Base-by-base conservation (phyloP, 2,329 filamentous ascomycete genomes). In the Pseudogymnoascus verrucosus region DNA sequence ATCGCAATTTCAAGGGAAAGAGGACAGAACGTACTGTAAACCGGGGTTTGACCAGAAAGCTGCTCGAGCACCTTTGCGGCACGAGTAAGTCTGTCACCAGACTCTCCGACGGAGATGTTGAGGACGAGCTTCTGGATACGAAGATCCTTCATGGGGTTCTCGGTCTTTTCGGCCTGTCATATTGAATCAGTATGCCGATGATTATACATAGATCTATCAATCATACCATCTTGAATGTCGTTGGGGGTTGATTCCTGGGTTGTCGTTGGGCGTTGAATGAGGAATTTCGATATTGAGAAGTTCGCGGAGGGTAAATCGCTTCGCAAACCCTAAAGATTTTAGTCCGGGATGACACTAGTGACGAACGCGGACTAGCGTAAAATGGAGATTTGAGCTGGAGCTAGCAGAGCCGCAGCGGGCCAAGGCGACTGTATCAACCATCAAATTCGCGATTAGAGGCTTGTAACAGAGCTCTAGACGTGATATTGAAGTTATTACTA, bases 51-150 rank as follows among this genome's bases (percentile, higher is more conserved):
- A 93, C 95, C 95, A 82, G 87, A 91, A 80, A 99, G 86, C 87
- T 99, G 95, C 86, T 99, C 95, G 75, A 99, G 87, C 87, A 99
- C 95, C 89, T 99, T 99, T 78, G 95, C 95, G 79, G 95, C 95
- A 89, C 95, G 91, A 76, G 95, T 99, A 79, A 99, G 89, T 89
- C 95, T 96, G 85, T 99, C 95, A 91, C 95, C 95, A 89, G 93
- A 98, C 87, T 99, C 95, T 84, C 95, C 95, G 76, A 99, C 95
- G 75, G 91, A 97, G 83, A 97, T 97, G 89, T 97, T 97, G 79
- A 97, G 90, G 81, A 96, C 93, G 80, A 97, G 91, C 87, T 97
- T 97, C 85, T 96, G 91, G 84, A 97, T 95, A 85, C 92, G 91
- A 79, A 98, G 91, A 85, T 99, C 93, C 85, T 93, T 91, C 95